These are phyloP conservation scores for Fusarium sp. DNA, from an alignment of 2,329 filamentous ascomycete species.

Conservation along the genomic window DNA sequence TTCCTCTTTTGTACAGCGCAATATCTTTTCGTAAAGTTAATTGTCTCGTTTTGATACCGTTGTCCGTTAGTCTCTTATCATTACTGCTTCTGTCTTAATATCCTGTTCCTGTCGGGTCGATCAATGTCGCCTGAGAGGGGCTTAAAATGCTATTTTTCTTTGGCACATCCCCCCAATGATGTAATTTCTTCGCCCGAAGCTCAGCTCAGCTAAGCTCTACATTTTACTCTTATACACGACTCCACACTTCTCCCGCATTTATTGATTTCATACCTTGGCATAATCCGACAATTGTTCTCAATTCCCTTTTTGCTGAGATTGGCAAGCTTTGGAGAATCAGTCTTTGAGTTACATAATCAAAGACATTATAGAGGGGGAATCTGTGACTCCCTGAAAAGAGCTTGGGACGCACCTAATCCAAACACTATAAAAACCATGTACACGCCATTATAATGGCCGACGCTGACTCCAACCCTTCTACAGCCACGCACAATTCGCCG, in stretches of 20 bases:
- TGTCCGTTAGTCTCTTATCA: not conserved
- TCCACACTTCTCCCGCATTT: slow-evolving; percentile 41
- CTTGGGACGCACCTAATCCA: slow-evolving; percentile 14
- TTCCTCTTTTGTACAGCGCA: slow-evolving; percentile 18
- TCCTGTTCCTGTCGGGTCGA: slow-evolving; percentile 3
- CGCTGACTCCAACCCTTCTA: slow-evolving; percentile 51
- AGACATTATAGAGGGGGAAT: slow-evolving; percentile 20
- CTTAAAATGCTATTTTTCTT: slow-evolving; percentile 1
- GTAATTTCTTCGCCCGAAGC: slow-evolving; percentile 40
- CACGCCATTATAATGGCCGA: slow-evolving; percentile 51
- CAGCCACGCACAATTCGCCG: slow-evolving; percentile 78
- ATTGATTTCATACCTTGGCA: slow-evolving; percentile 20
- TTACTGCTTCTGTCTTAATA: slow-evolving; percentile 5
- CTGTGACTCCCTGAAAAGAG: slow-evolving; percentile 2
- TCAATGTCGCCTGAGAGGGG: slow-evolving; percentile 2
- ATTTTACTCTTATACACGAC: slow-evolving; percentile 17
- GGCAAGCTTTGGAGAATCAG: slow-evolving; percentile 6
- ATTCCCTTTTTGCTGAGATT: slow-evolving; percentile 12
- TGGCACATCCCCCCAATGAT: slow-evolving; percentile 38
- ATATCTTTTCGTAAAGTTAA: slow-evolving; percentile 7
- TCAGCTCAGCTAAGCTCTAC: slow-evolving; percentile 39
- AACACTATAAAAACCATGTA: slow-evolving; percentile 42
- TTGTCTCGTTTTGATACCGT: not conserved
- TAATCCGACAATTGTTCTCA: slow-evolving; percentile 10
- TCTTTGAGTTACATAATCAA: slow-evolving; percentile 28